phyloP scores from a whole-genome alignment of 2,329 filamentous ascomycete genomes.

The Penicillium occitanis region DNA sequence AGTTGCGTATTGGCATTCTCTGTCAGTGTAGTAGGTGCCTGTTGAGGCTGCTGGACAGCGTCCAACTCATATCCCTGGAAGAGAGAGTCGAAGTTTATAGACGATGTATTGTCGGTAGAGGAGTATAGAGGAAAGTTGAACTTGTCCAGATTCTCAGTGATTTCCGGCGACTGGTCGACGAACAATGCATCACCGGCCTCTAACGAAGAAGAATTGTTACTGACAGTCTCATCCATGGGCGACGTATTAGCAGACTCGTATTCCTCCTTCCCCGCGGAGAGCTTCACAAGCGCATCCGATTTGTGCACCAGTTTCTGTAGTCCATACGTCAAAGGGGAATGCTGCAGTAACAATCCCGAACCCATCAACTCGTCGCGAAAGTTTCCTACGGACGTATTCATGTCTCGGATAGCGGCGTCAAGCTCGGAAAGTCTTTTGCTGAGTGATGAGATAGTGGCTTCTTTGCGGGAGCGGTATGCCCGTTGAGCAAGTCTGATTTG shows the following conservation, averaged over 20 bases:
- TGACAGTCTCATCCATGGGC: constrained; percentile 5
- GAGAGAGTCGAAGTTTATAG: background rate
- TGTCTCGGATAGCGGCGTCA: constrained; percentile 66
- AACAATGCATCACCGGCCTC: background rate
- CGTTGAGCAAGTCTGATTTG: constrained; percentile 84
- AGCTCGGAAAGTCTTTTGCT: constrained; percentile 69
- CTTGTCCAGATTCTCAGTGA: background rate
- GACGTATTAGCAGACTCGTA: background rate
- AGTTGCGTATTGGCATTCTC: background rate
- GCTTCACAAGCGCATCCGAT: constrained; percentile 58
- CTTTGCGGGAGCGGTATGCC: constrained; percentile 80
- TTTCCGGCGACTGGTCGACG: background rate
- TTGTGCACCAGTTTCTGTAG: constrained; percentile 59
- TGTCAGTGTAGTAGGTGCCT: background rate
- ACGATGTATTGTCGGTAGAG: background rate
- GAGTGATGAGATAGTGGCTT: constrained; percentile 72
- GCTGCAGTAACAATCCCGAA: constrained; percentile 58
- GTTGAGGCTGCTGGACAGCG: background rate
- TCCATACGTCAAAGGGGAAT: constrained; percentile 58
- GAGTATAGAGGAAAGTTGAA: background rate
- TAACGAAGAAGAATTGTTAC: constrained; percentile 1
- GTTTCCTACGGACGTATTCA: constrained; percentile 68
- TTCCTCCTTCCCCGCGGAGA: constrained; percentile 28
- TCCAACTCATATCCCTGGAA: background rate
- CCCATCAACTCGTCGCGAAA: constrained; percentile 63